A percentile compares a stretch with the other conserved stretches of the same genome.
Conservation (phyloP, 163 green algal species). For the Scenedesmus sp. region DNA sequence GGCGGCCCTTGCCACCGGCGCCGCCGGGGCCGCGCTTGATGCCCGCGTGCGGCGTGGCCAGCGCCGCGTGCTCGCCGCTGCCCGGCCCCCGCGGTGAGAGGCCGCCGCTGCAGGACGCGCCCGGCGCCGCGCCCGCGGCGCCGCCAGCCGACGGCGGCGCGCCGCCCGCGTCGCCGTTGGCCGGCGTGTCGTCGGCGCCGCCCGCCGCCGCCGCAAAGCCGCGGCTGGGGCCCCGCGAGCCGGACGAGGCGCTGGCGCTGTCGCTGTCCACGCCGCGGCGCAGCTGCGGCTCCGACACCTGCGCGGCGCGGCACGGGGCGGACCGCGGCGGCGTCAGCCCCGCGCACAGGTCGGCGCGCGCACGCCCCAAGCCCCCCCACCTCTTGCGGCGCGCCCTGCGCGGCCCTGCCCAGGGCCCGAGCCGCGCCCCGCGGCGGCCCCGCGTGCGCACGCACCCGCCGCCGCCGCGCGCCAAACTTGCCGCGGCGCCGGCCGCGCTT, state of each 20-base stretch:
- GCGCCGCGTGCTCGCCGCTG: not conserved
- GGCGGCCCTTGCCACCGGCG: not conserved
- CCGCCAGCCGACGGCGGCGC: not conserved
- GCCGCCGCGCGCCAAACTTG: not conserved
- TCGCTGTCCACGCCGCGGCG: conserved; percentile 16
- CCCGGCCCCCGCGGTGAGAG: not conserved
- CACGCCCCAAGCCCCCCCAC: too few relatives aligned
- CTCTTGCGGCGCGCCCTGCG: too few relatives aligned
- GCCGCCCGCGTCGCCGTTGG: not conserved
- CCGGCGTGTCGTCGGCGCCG: not conserved
- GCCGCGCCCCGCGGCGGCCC: not conserved
- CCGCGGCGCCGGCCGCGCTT: not conserved
- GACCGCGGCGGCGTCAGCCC: not conserved
- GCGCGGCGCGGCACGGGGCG: not conserved
- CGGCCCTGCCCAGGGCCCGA: not conserved
- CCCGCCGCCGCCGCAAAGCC: not conserved
- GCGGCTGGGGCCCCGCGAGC: not conserved
- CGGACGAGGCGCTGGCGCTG: conserved; percentile 23
- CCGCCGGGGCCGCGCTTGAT: not conserved
- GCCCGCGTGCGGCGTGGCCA: not conserved
- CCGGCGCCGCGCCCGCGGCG: not conserved
- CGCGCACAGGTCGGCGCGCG: too few relatives aligned
- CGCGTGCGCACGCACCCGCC: too few relatives aligned
- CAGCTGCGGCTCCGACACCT: not conserved
- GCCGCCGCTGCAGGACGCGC: conserved; percentile 1